Evolutionary conservation across 2,329 filamentous ascomycete species (phyloP).

Genomic region (Colletotrichum phormii): DNA sequence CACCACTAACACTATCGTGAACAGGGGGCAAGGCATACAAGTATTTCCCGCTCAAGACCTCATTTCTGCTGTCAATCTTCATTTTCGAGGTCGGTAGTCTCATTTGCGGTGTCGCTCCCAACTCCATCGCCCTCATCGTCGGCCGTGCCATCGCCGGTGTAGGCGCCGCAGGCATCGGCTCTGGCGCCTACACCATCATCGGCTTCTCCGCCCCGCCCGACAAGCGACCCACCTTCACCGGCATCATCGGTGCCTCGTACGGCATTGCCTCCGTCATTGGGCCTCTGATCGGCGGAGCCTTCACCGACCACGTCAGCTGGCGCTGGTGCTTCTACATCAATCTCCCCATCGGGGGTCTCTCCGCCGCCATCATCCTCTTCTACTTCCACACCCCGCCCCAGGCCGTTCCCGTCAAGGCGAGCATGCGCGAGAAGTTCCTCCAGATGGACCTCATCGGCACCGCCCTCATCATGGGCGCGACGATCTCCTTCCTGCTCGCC

Average conservation of each 20-base stretch:
- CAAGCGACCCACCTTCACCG: conserved; percentile 50
- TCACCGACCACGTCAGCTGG: conserved; percentile 51
- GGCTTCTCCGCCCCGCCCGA: conserved; percentile 53
- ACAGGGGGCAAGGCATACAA: conserved; percentile 60
- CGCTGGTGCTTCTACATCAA: conserved; percentile 55
- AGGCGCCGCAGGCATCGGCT: conserved; percentile 60
- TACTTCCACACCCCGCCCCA: conserved; percentile 56
- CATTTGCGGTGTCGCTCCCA: conserved; percentile 61
- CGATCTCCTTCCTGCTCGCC: conserved; percentile 57
- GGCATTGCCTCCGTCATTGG: conserved; percentile 51
- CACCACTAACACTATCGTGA: conserved; percentile 40
- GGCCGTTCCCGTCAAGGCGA: conserved; percentile 50
- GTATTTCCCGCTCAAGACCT: conserved; percentile 63
- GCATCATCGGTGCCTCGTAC: conserved; percentile 51
- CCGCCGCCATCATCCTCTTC: conserved; percentile 49
- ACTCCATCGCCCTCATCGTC: conserved; percentile 60
- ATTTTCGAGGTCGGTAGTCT: conserved; percentile 67
- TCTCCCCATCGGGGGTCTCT: conserved; percentile 50
- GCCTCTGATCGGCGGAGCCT: conserved; percentile 51
- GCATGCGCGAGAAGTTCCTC: conserved; percentile 56
- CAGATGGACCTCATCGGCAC: conserved; percentile 62
- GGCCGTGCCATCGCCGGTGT: conserved; percentile 63
- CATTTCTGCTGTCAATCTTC: conserved; percentile 59
- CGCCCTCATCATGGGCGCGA: conserved; percentile 56
- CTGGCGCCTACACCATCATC: conserved; percentile 61